Conservation (phyloP, 805 yeast genomes). For the Saccharomycopsis sp. region DNA sequence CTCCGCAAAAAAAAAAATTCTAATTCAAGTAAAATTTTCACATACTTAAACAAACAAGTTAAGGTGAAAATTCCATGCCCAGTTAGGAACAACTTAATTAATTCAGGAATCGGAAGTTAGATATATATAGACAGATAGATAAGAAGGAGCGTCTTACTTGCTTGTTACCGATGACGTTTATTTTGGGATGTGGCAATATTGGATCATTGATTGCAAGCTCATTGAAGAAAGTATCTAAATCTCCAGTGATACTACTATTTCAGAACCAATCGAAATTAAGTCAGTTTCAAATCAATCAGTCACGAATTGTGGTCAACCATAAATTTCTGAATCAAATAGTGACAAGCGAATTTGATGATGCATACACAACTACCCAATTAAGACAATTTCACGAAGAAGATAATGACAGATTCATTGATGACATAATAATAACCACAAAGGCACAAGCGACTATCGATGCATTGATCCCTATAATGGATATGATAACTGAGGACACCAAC, state of each 20-base stretch:
- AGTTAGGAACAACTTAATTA: too few relatives aligned
- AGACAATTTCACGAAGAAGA: background rate
- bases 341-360: conserved; percentile 21
- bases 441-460: conserved; percentile 68
- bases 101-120: too few relatives aligned
- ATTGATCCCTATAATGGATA: conserved; percentile 43
- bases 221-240: conserved; percentile 27
- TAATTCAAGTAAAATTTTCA: too few relatives aligned
- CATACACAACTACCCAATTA: background rate
- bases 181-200: conserved; percentile 19
- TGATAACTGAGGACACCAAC: conserved; percentile 46
- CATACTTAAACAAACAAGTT: too few relatives aligned
- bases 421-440: conserved; percentile 72
- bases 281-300: conserved; percentile 24
- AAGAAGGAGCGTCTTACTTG: too few relatives aligned
- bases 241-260: conserved; percentile 29
- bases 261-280: conserved; percentile 28
- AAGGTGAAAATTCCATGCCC: too few relatives aligned
- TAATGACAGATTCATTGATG: conserved; percentile 33
- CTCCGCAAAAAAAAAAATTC: too few relatives aligned
- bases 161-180: conserved; percentile 11
- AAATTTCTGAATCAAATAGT: conserved; percentile 4
- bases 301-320: background rate
- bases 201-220: conserved; percentile 38
- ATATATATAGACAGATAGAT: too few relatives aligned